A percentile compares a stretch with the other conserved stretches of the same genome.
phyloP scores from a whole-genome alignment of 1,284 basidiomycete genomes.

The Ceratobasidium sp. region DNA sequence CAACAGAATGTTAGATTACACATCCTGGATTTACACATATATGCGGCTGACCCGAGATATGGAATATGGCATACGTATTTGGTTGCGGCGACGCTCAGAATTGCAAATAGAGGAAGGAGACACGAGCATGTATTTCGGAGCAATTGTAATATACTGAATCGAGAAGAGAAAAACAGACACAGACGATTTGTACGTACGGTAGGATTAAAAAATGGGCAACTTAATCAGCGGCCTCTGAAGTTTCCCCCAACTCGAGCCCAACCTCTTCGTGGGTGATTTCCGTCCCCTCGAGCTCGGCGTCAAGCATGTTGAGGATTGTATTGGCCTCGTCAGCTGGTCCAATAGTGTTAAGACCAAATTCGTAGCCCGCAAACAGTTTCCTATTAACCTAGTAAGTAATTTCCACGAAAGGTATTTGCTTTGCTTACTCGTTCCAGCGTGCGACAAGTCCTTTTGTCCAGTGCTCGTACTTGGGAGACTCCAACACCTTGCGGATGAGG shows the following conservation, averaged over 20 bases:
- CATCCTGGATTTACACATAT: too few species aligned
- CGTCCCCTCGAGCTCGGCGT: background rate
- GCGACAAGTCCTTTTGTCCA: background rate
- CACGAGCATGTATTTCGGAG: too few species aligned
- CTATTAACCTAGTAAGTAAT: background rate
- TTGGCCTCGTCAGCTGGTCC: background rate
- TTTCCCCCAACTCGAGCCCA: background rate
- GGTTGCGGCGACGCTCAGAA: too few species aligned
- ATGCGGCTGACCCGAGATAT: too few species aligned
- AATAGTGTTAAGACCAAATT: background rate
- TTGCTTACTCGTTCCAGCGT: conserved; percentile 8
- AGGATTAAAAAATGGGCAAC: too few species aligned
- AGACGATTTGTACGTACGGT: too few species aligned
- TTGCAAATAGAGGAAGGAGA: too few species aligned
- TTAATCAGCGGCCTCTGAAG: too few species aligned
- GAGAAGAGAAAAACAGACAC: too few species aligned
- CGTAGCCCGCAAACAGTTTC: background rate
- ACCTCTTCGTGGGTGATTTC: background rate
- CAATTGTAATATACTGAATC: too few species aligned
- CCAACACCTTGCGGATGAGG: background rate
- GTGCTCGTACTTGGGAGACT: conserved; percentile 2
- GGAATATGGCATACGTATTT: too few species aligned
- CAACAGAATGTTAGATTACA: too few species aligned
- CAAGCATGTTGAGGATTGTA: background rate
- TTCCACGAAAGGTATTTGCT: background rate